phyloP scores from a whole-genome alignment of 106 monocot genomes.

The Acorus gramineus region DNA sequence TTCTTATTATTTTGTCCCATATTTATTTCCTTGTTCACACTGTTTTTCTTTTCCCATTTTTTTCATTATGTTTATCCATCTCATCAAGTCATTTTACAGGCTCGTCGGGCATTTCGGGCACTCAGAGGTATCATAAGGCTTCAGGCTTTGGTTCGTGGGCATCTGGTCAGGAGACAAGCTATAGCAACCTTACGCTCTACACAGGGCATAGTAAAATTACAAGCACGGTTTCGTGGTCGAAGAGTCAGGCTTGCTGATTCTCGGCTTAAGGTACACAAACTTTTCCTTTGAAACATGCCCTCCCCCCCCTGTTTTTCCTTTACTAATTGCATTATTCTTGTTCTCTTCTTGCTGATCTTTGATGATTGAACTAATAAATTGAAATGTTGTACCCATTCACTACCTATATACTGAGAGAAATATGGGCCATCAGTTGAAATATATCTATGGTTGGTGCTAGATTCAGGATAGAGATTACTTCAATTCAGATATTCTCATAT shows the following conservation, averaged over 20 bases:
- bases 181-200: slow-evolving; percentile 50
- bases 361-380: too few relatives aligned
- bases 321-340: too few relatives aligned
- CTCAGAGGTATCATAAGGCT: slow-evolving; percentile 90
- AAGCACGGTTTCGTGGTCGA: slow-evolving; percentile 53
- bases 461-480: too few relatives aligned
- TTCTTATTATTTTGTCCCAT: too few relatives aligned
- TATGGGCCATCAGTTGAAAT: not conserved
- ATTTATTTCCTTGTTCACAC: too few relatives aligned
- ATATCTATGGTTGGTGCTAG: too few relatives aligned
- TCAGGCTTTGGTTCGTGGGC: slow-evolving; percentile 82
- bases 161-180: slow-evolving; percentile 93
- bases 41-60: too few relatives aligned
- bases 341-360: too few relatives aligned
- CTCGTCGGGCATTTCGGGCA: slow-evolving; percentile 78
- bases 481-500: too few relatives aligned
- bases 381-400: too few relatives aligned
- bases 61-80: not conserved
- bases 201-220: slow-evolving; percentile 59
- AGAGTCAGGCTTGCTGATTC: slow-evolving; percentile 30
- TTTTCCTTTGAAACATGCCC: not conserved
- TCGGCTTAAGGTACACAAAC: slow-evolving; percentile 19
- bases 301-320: not conserved
- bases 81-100: slow-evolving; percentile 27
- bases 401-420: too few relatives aligned